Evolutionary conservation across 805 yeast species (phyloP), one percentile per base, ranked within the genome.

Genomic region (Jamesozyma lodderae): DNA sequence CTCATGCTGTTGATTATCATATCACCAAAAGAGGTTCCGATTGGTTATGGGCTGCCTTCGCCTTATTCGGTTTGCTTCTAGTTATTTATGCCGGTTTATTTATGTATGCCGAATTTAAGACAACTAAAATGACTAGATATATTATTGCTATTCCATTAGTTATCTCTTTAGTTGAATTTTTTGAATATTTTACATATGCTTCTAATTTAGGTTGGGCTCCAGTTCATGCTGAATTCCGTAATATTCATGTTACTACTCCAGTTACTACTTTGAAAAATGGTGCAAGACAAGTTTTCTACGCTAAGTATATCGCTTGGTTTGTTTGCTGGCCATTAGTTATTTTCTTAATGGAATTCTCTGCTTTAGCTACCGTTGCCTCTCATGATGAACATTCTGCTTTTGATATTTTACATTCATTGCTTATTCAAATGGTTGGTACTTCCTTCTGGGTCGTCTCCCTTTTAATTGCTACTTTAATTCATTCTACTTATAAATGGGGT

Each of bases 21-120:
- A 42, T 78, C 24, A 76, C 81, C 10, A 43, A 52, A 11, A 74
- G 71, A 48, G 83, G 85, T 53, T 75, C 81, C 7, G 73, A 73
- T 54, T 78, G 81, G 82, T 64, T 72, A 46, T 78, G 82, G 82
- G 70, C 83, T 1, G 78, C 63, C 11, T 76, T 78, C 49, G 55
- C 72, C 4, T 15, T 51, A 6, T 51, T 51, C 27, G 52, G 43
- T 13, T 36, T 47, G 16, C 51, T 67, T 14, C n/a, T 34, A 11
- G 5, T 23, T n/a, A 7, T 35, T 14, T 51, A 70, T 6, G 30
- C 63, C 16, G 33, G 47, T 13, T 20, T 43, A 8, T 27, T 44
- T 14, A 37, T 46, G 24, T 47, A 44, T 24, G 42, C 50, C 25
- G 51, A 39, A 24, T 33, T 52, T 29, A 48, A 45, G 29, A 53